Evolutionary conservation across 1,139 yeast species (phyloP).

Genomic region (Candida gigantensis): DNA sequence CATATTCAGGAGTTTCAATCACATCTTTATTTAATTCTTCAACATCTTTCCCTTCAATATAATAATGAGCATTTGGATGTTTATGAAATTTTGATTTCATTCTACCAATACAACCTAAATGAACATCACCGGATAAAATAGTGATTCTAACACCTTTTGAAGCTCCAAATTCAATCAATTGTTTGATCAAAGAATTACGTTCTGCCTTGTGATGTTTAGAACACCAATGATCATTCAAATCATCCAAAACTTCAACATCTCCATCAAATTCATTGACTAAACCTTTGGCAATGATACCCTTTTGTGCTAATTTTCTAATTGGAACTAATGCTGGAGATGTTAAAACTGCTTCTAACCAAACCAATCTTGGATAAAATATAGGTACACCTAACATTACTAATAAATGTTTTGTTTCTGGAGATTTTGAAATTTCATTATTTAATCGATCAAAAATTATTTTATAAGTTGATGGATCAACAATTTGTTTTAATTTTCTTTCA

Average conservation of each 20-base stretch:
- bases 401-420: conserved; percentile 67
- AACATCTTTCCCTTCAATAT: conserved; percentile 23
- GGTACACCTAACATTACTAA: conserved; percentile 91
- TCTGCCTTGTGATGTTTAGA: conserved; percentile 79
- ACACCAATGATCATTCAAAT: conserved; percentile 96
- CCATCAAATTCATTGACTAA: conserved; percentile 91
- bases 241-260: conserved; percentile 84
- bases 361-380: conserved; percentile 88
- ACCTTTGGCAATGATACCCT: conserved; percentile 66
- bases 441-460: conserved; percentile 60
- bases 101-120: conserved; percentile 81
- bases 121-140: conserved; percentile 90
- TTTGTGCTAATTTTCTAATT: conserved; percentile 63
- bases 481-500: conserved; percentile 67
- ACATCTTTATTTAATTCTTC: conserved; percentile 39
- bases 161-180: conserved; percentile 65
- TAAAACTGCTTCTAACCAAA: conserved; percentile 80
- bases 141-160: conserved; percentile 70
- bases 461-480: conserved; percentile 62
- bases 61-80: conserved; percentile 37
- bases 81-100: conserved; percentile 61
- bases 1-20: conserved; percentile 57
- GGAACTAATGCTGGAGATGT: conserved; percentile 66
- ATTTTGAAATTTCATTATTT: conserved; percentile 47
- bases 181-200: conserved; percentile 61